Percentiles rank a stretch among this genome's conserved stretches.
Evolutionary conservation across 2,329 filamentous ascomycete species (phyloP).

Genomic region (Aureobasidium pullulans): DNA sequence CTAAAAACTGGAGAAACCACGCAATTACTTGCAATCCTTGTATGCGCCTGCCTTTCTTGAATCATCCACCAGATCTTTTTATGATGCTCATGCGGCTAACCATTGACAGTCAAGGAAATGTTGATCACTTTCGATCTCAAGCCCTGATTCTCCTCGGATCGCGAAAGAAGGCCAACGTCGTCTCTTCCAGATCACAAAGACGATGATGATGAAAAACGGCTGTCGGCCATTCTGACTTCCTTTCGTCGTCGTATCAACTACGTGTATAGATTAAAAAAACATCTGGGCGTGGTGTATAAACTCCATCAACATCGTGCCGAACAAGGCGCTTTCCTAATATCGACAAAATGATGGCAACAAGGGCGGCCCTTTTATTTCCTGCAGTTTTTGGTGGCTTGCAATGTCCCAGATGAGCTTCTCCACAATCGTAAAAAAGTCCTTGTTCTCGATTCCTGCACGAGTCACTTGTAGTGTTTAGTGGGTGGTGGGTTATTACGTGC

Average conservation of each 20-base stretch:
- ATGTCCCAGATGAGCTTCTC: conserved; percentile 10
- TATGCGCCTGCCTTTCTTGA: background rate
- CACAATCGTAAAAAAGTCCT: conserved; percentile 3
- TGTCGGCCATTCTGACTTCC: conserved; percentile 1
- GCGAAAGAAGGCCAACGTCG: background rate
- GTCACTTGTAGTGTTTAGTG: background rate
- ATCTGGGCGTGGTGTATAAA: background rate
- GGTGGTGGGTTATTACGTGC: conserved; percentile 1
- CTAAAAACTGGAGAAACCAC: conserved; percentile 10
- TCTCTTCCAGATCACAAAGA: background rate
- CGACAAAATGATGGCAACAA: conserved; percentile 1
- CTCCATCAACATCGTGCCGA: background rate
- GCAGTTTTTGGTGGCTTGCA: conserved; percentile 1
- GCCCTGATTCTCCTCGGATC: conserved; percentile 7
- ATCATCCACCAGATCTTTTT: background rate
- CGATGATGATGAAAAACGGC: background rate
- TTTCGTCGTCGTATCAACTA: conserved; percentile 4
- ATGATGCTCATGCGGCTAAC: conserved; percentile 6
- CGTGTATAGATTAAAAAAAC: background rate
- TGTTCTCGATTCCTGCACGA: conserved; percentile 5
- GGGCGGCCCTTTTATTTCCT: conserved; percentile 7
- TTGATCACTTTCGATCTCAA: conserved; percentile 8
- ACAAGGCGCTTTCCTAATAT: background rate
- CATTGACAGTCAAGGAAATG: background rate
- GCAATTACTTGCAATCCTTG: conserved; percentile 4